Evolutionary conservation across 768 basidiomycete species (phyloP).

Genomic region (Boletus pseudopeckii): DNA sequence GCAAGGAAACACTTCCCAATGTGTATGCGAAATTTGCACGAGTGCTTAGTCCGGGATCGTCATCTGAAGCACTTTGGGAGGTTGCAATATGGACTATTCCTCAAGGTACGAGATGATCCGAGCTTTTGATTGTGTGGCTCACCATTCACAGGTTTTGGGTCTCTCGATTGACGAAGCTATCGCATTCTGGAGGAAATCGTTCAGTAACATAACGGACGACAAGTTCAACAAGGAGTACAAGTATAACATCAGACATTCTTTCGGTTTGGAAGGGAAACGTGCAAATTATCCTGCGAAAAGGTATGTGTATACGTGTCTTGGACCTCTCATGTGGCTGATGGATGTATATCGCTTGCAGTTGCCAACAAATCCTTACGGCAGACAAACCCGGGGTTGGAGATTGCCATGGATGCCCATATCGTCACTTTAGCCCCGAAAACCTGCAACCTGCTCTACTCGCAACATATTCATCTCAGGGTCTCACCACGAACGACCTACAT

Average conservation of each 20-base stretch:
- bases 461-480: slow-evolving; percentile 59
- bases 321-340: neutral
- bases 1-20: slow-evolving; percentile 88
- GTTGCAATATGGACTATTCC: slow-evolving; percentile 87
- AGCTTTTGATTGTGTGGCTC: neutral
- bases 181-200: slow-evolving; percentile 88
- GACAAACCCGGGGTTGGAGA: slow-evolving; percentile 67
- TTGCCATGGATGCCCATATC: slow-evolving; percentile 89
- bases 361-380: slow-evolving; percentile 77
- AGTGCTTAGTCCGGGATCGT: slow-evolving; percentile 66
- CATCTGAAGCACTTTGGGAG: slow-evolving; percentile 93
- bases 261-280: slow-evolving; percentile 90
- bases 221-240: slow-evolving; percentile 97
- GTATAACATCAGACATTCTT: slow-evolving; percentile 96
- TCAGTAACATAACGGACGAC: slow-evolving; percentile 77
- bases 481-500: slow-evolving; percentile 65
- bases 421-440: slow-evolving; percentile 82
- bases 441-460: slow-evolving; percentile 73
- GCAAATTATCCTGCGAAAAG: slow-evolving; percentile 93
- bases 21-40: slow-evolving; percentile 92
- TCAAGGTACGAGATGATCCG: slow-evolving; percentile 62
- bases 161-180: slow-evolving; percentile 93
- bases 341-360: slow-evolving; percentile 46
- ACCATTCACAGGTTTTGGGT: slow-evolving; percentile 68
- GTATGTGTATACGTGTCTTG: slow-evolving; percentile 37